phyloP scores from a whole-genome alignment of 805 yeast species.

The Yamadazyma tumulicola region DNA sequence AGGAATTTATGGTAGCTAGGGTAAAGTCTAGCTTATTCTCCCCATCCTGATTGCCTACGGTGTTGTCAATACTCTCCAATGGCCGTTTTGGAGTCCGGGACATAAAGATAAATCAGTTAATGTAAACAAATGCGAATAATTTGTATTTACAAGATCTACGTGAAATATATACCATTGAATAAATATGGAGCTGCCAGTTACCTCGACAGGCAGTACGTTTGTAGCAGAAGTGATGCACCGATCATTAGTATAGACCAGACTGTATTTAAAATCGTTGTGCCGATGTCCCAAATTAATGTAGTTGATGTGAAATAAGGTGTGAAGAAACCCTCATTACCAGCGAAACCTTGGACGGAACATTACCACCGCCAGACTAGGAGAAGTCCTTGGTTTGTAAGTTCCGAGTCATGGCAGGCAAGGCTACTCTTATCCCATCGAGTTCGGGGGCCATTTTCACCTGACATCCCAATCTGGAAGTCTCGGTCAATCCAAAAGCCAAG shows the following conservation, averaged over 20 bases:
- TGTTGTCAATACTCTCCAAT: conserved; percentile 7
- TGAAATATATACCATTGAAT: too few species aligned
- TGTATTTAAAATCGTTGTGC: too few species aligned
- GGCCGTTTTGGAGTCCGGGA: conserved; percentile 9
- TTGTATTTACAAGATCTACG: conserved; percentile 2
- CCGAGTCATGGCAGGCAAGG: conserved; percentile 96
- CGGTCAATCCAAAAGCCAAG: conserved; percentile 94
- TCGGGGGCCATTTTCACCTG: conserved; percentile 88
- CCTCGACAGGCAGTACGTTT: too few species aligned
- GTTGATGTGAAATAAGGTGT: too few species aligned
- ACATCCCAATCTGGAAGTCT: conserved; percentile 94
- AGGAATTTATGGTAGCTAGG: conserved; percentile 1
- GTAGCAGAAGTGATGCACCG: too few species aligned
- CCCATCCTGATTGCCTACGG: not conserved
- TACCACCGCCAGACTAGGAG: too few species aligned
- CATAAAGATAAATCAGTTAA: conserved; percentile 1
- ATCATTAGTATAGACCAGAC: too few species aligned
- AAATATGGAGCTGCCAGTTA: too few species aligned
- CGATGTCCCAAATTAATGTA: too few species aligned
- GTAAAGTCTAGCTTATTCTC: conserved; percentile 2
- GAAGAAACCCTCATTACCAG: too few species aligned
- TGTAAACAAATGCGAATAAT: conserved; percentile 11
- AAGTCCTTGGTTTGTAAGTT: conserved; percentile 84
- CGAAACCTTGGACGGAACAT: too few species aligned
- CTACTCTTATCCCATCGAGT: conserved; percentile 89